Evolutionary conservation across 2,329 filamentous ascomycete species (phyloP).

Genomic region (Pseudogymnoascus sp.): DNA sequence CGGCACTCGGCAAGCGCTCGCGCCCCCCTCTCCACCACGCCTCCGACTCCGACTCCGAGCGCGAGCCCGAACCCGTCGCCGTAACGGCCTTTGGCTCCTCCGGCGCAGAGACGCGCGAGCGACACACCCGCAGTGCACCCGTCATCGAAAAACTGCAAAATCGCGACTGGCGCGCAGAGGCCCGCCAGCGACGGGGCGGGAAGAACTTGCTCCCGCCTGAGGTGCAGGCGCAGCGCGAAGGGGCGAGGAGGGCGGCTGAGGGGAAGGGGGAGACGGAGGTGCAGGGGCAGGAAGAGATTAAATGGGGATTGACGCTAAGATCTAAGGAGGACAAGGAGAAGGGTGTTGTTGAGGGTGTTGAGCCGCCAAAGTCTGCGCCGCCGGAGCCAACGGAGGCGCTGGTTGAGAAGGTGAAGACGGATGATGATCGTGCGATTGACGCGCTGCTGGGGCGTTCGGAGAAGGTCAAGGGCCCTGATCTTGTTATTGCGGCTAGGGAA

Average conservation of each 20-base stretch:
- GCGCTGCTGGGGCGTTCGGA: conserved; percentile 54
- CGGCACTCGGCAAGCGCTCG: not conserved
- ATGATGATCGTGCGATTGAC: conserved; percentile 59
- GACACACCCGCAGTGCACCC: conserved; percentile 29
- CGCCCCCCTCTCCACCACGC: not conserved
- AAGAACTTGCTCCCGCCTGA: conserved; percentile 52
- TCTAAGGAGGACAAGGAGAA: conserved; percentile 15
- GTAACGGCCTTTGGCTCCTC: not conserved
- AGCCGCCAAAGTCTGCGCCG: conserved; percentile 13
- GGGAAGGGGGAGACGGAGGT: conserved; percentile 24
- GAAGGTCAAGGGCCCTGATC: conserved; percentile 38
- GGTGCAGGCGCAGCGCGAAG: conserved; percentile 44
- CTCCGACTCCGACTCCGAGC: conserved; percentile 4
- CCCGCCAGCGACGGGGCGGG: conserved; percentile 39
- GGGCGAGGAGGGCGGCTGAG: conserved; percentile 30
- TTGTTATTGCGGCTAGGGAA: conserved; percentile 42
- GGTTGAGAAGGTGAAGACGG: conserved; percentile 36
- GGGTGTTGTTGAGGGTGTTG: conserved; percentile 15
- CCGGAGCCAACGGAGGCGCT: conserved; percentile 13
- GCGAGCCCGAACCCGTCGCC: not conserved
- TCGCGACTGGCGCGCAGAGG: conserved; percentile 55
- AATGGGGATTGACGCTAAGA: conserved; percentile 18
- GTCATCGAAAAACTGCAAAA: conserved; percentile 55
- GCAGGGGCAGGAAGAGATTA: conserved; percentile 24
- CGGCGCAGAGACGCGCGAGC: not conserved